Evolutionary conservation across 495 filamentous ascomycete species (phyloP), one percentile per base, ranked within the genome.

Genomic region (Lasiosphaeria hispida): DNA sequence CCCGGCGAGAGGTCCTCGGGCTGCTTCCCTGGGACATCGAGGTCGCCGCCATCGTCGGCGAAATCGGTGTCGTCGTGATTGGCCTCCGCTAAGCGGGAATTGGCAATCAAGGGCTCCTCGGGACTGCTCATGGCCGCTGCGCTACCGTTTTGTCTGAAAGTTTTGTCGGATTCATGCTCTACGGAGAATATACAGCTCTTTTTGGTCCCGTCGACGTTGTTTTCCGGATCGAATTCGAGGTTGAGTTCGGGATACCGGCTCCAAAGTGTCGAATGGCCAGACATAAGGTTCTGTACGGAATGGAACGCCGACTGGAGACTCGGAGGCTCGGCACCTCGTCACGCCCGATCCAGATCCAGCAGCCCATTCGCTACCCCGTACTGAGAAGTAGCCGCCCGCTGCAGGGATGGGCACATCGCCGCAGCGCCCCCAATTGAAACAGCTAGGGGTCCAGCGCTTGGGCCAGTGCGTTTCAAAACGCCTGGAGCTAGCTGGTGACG

Each of bases 371-470:
- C 23, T 30, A 30, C 23, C 23, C 23, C 23, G 23, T 30, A 30
- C 23, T 30, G 23, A 30, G n/a, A n/a, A n/a, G 23, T 30, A 30
- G 23, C 23, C 23, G 23, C 23, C 23, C 23, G 23, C 23, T 30
- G 23, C 23, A 30, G 23, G 23, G 23, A 30, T 30, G 23, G 23
- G 23, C 23, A 30, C 23, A 30, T 2, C 23, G 23, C 39, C 47
- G 18, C 37, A 40, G n/a, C 2, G 39, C 17, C 19, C 23, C 37
- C 37, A 38, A 60, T 69, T 67, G 64, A 67, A 67, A 69, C 67
- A 61, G 48, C 60, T 55, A 67, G 65, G 64, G 59, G 58, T 61
- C 53, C 14, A 35, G 56, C 51, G 68, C 68, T 68, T 59, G 59
- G 68, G 48, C 65, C 59, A 53, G 41, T 18, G 38, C 51, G 63